Evolutionary conservation across 2,329 filamentous ascomycete genomes (phyloP).

Genomic region (Venturia oleaginea): DNA sequence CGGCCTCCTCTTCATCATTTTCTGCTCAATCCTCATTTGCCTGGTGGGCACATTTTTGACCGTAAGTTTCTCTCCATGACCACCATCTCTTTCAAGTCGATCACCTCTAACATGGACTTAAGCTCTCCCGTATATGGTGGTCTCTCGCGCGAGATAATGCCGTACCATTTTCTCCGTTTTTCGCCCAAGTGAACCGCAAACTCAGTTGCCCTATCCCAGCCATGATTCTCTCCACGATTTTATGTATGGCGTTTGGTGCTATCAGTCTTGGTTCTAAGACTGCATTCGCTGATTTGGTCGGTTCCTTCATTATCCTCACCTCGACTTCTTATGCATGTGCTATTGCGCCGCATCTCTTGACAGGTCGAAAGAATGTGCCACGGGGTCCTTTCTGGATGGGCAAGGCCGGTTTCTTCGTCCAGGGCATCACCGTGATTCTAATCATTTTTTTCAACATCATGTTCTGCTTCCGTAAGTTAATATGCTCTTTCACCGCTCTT

Average conservation of each 20-base stretch:
- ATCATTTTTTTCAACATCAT: slow-evolving; percentile 50
- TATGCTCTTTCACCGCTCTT: neutral
- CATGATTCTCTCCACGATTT: slow-evolving; percentile 45
- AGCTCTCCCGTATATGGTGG: slow-evolving; percentile 35
- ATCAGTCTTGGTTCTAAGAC: slow-evolving; percentile 47
- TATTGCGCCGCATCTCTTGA: slow-evolving; percentile 43
- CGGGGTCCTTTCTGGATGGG: slow-evolving; percentile 47
- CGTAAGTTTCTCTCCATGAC: slow-evolving; percentile 24
- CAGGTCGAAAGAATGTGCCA: slow-evolving; percentile 42
- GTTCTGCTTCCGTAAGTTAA: slow-evolving; percentile 48
- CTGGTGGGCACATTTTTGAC: slow-evolving; percentile 45
- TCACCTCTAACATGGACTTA: neutral
- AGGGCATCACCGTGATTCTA: slow-evolving; percentile 41
- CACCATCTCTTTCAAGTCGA: neutral
- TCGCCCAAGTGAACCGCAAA: slow-evolving; percentile 43
- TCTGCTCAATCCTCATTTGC: slow-evolving; percentile 42
- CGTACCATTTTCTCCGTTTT: slow-evolving; percentile 46
- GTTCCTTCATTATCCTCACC: slow-evolving; percentile 49
- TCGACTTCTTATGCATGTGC: slow-evolving; percentile 44
- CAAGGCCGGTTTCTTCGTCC: slow-evolving; percentile 40
- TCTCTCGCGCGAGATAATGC: slow-evolving; percentile 51
- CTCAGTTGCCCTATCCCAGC: slow-evolving; percentile 52
- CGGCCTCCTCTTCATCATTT: slow-evolving; percentile 42
- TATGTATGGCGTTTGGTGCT: slow-evolving; percentile 36
- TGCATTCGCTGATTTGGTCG: slow-evolving; percentile 49